Percentiles rank a stretch among this genome's conserved stretches.
phyloP scores from a whole-genome alignment of 2,329 filamentous ascomycete genomes.

The Verticillium zaregamsianum region DNA sequence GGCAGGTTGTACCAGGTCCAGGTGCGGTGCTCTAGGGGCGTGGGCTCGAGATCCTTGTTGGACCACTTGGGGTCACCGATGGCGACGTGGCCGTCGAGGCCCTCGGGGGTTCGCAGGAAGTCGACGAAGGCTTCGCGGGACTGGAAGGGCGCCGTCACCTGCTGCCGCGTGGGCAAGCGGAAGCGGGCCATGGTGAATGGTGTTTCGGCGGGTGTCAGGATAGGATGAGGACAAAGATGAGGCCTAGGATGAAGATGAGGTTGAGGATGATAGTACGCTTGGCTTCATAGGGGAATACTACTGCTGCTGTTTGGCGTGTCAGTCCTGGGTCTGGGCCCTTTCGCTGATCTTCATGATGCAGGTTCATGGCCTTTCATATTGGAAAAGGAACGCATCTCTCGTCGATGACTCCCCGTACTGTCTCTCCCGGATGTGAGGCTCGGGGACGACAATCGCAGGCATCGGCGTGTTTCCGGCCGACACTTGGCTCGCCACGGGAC shows the following conservation, averaged over 20 bases:
- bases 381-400: neutral
- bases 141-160: constrained; percentile 16
- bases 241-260: too few species aligned
- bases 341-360: neutral
- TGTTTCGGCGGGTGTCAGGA: too few species aligned
- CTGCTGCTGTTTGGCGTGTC: neutral
- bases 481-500: constrained; percentile 5
- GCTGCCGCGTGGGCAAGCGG: constrained; percentile 6
- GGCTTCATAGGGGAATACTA: too few species aligned
- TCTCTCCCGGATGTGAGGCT: neutral
- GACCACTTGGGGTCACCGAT: constrained; percentile 22
- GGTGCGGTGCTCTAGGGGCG: constrained; percentile 15
- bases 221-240: too few species aligned
- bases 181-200: constrained; percentile 5
- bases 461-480: constrained; percentile 14
- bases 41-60: constrained; percentile 21
- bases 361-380: neutral
- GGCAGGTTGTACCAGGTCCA: constrained; percentile 23
- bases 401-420: neutral
- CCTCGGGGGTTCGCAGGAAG: constrained; percentile 16
- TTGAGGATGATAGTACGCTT: too few species aligned
- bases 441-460: neutral
- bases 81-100: constrained; percentile 9
- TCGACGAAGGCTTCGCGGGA: constrained; percentile 18
- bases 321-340: neutral